Conservation (phyloP, 2,329 filamentous ascomycete species). For the Xylariaceae sp. region DNA sequence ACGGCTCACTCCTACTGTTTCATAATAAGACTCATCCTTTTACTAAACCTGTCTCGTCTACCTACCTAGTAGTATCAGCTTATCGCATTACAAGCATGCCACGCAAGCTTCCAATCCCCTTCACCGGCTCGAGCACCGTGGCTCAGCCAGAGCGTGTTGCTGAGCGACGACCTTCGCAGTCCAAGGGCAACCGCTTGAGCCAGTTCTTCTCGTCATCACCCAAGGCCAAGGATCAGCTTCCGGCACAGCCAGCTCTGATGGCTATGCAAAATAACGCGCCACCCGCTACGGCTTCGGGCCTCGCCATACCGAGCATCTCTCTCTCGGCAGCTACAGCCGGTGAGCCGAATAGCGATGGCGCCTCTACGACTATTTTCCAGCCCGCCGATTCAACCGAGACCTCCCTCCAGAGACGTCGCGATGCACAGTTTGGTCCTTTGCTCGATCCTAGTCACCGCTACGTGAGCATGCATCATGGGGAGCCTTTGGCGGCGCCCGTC, state of each 20-base stretch:
- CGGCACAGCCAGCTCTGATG: conserved; percentile 63
- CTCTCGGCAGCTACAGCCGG: conserved; percentile 79
- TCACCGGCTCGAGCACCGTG: conserved; percentile 47
- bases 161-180: conserved; percentile 55
- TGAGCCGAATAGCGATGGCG: conserved; percentile 65
- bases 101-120: conserved; percentile 54
- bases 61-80: conserved; percentile 16
- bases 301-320: conserved; percentile 84
- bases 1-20: conserved; percentile 8
- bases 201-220: conserved; percentile 79
- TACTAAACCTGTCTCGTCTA: conserved; percentile 2
- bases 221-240: conserved; percentile 63
- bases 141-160: conserved; percentile 44
- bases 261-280: conserved; percentile 50
- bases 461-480: conserved; percentile 79
- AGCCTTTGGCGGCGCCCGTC: conserved; percentile 72
- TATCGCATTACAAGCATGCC: conserved; percentile 44
- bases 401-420: conserved; percentile 66
- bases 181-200: conserved; percentile 70
- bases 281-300: conserved; percentile 52
- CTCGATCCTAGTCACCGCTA: conserved; percentile 77
- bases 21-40: conserved; percentile 12
- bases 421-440: conserved; percentile 89
- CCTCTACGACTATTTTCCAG: conserved; percentile 74
- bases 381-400: conserved; percentile 81